A percentile compares a stretch with the other conserved stretches of the same genome.
Evolutionary conservation across 1,139 yeast species (phyloP).

Genomic region (Geotrichum europaeum): DNA sequence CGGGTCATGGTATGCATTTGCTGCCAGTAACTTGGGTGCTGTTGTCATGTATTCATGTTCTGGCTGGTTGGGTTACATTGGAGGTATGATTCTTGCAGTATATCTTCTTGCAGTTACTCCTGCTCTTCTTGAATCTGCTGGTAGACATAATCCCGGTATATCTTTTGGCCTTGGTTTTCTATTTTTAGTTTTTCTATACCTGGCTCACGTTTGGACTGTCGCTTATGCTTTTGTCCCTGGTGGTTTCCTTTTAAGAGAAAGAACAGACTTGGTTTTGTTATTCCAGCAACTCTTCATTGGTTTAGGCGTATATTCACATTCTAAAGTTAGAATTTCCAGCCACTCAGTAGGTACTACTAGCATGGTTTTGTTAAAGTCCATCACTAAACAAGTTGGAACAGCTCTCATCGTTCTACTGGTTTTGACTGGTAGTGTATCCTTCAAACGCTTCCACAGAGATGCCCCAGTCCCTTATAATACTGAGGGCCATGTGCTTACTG

Average conservation of each 20-base stretch:
- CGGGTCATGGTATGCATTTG: slow-evolving; percentile 7
- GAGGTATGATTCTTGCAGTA: slow-evolving; percentile 60
- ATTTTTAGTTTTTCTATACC: slow-evolving; percentile 49
- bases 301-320: slow-evolving; percentile 31
- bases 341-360: slow-evolving; percentile 20
- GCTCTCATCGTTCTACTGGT: slow-evolving; percentile 30
- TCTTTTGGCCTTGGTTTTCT: slow-evolving; percentile 53
- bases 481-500: slow-evolving; percentile 68
- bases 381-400: slow-evolving; percentile 28
- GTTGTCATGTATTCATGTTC: slow-evolving; percentile 44
- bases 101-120: slow-evolving; percentile 65
- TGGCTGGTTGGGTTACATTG: slow-evolving; percentile 81
- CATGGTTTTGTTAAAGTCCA: slow-evolving; percentile 23
- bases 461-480: slow-evolving; percentile 75
- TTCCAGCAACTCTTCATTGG: slow-evolving; percentile 46
- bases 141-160: slow-evolving; percentile 53
- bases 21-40: slow-evolving; percentile 38
- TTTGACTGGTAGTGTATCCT: slow-evolving; percentile 41
- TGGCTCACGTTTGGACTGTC: slow-evolving; percentile 93
- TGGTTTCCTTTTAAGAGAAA: slow-evolving; percentile 79
- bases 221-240: slow-evolving; percentile 98
- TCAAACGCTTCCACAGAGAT: slow-evolving; percentile 52
- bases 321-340: slow-evolving; percentile 22
- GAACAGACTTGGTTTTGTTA: slow-evolving; percentile 68
- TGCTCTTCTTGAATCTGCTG: slow-evolving; percentile 50